Conservation (phyloP, 495 filamentous ascomycete genomes). For the Aspergillus saccharolyticus region DNA sequence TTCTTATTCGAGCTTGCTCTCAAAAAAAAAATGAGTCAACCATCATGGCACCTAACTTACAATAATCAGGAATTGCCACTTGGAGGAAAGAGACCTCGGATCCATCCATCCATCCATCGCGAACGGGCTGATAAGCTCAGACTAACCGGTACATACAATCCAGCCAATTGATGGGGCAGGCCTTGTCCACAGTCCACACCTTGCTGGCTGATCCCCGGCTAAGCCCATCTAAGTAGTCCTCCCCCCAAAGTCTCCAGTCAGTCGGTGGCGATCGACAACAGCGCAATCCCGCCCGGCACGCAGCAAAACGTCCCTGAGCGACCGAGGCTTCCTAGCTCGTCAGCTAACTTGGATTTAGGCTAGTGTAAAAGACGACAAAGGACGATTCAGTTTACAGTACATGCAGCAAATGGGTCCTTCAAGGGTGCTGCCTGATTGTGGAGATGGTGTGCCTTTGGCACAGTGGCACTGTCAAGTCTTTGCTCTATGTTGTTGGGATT, state of each 20-base stretch:
- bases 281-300: background rate
- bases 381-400: background rate
- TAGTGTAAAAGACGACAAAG: background rate
- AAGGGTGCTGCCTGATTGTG: background rate
- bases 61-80: too few species aligned
- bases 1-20: too few species aligned
- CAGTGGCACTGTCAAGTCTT: background rate
- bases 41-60: background rate
- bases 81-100: background rate
- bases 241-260: background rate
- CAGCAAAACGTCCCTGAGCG: background rate
- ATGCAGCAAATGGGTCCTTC: background rate
- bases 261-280: background rate
- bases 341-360: too few species aligned
- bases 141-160: too few species aligned
- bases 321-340: background rate
- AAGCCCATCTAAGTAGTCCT: background rate
- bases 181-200: background rate
- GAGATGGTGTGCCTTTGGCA: background rate
- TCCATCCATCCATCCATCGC: too few species aligned
- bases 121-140: too few species aligned
- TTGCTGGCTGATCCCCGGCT: background rate
- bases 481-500: background rate
- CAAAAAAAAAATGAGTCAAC: background rate
- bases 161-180: background rate